Base-by-base conservation (phyloP, 805 yeast species). In the Yamadazyma takamatsuzukensis region DNA sequence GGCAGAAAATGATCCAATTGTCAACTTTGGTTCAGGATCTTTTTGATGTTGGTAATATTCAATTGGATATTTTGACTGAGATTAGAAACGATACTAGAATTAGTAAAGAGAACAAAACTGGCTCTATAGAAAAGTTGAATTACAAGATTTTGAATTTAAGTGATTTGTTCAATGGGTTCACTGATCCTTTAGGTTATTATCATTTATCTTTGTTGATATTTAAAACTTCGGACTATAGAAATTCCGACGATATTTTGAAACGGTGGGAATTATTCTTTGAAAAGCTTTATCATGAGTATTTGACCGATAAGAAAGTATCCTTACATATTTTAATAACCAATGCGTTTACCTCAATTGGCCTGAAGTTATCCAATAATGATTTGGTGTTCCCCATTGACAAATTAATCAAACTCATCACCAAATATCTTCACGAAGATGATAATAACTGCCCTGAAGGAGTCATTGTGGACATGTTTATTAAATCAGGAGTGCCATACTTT, bases 161-260 rank as follows among this genome's bases (percentile, higher is more conserved):
- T 48, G 93, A 83, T 37, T 63, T 93, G 33, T 90, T 79, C 66
- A 90, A 93, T 60, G 81, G 77, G 42, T 90, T 72, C 57, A 86
- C 95, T 9, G 89, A 83, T 47, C 95, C 95, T 15, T 64, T 89
- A 40, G 90, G 90, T 5, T 90, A 89, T 52, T 79, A 80, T 56
- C 95, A 85, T 45, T 68, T 90, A 31, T 83, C 95, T 40, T 67
- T 89, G 38, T 59, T 76, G 25, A 79, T 88, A 11, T 85, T 83
- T 67, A 83, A 85, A 51, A 74, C 83, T 10, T 80, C 97, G 3
- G 96, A 90, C 51, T 82, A 82, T 56, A 76, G 90, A 50, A 85
- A 85, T 49, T 70, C 80, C 9, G 95, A 85, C 44, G 96, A 85
- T 53, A 83, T 90, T 33, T 61, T 78, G 44, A 73, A 78, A 34